These are phyloP conservation scores for Herpetomonas tarakana DNA, from an alignment of 208 protist species.

Conservation along the genomic window DNA sequence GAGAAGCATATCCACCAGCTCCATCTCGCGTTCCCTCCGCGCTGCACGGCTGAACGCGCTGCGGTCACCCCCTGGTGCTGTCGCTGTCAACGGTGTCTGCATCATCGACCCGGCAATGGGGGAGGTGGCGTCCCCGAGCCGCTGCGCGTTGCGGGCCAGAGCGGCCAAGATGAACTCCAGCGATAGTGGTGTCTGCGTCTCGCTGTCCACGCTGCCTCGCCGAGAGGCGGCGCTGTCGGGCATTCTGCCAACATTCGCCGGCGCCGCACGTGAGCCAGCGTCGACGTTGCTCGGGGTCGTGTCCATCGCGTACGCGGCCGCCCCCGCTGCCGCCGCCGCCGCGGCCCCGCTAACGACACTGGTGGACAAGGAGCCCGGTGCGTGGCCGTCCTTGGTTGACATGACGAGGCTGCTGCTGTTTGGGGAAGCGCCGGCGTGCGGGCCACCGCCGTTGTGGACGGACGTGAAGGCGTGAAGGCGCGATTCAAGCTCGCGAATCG, in stretches of 20 bases:
- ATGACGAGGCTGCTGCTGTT: not conserved
- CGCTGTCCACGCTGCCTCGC: conserved; percentile 11
- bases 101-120: not conserved
- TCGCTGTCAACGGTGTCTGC: too few relatives aligned
- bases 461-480: conserved; percentile 12
- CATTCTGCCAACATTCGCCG: not conserved
- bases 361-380: not conserved
- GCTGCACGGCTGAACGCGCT: not conserved
- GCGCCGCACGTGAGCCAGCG: not conserved
- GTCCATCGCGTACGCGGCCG: not conserved
- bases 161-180: conserved; percentile 25
- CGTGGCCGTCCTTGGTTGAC: not conserved
- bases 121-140: not conserved
- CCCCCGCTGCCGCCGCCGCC: not conserved
- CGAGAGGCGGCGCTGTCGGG: not conserved
- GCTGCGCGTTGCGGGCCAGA: not conserved
- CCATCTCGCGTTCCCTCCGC: conserved; percentile 23
- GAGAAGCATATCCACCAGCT: conserved; percentile 31
- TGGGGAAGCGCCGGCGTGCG: not conserved
- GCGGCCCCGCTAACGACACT: conserved; percentile 4
- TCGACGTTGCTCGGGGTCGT: not conserved
- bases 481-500: conserved; percentile 31
- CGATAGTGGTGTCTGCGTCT: conserved; percentile 34
- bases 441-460: not conserved
- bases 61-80: not conserved